Evolutionary conservation across 352 stramenopile genomes (phyloP), one percentile per base, ranked within the genome.

Genomic region (Aphanomyces euteiches): DNA sequence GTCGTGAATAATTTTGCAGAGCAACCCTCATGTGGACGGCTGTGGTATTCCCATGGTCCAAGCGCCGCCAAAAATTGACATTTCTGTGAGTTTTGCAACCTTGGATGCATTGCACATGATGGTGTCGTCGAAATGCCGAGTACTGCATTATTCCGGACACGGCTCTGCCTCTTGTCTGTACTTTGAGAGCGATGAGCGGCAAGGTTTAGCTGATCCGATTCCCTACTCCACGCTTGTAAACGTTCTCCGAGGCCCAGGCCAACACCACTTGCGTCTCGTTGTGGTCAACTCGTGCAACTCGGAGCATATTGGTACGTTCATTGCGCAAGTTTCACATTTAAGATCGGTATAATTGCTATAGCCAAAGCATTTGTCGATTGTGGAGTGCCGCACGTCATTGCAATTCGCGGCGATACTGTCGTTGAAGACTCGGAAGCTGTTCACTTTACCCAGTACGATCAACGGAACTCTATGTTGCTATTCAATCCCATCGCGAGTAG

Each of bases 111-210:
- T 94, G 7, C 74, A 81, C 21, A 79, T 81, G 60, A 74, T 78
- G 17, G 67, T 92, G 21, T 85, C 84, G n/a, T 79, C 82, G 56
- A 75, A 78, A 2, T 85, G 80, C 72, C 74, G 75, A 47, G 85
- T 79, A 48, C 66, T 94, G 4, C 87, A 94, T 66, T 94, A 87
- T 79, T 90, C 79, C 41, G 87, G 87, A n/a, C 87, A 94, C 73
- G 87, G 87, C 10, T 79, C 88, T 72, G 73, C 73, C 38, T 60
- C 76, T 28, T 83, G 75, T 63, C 70, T 93, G 17, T 84, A 81
- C 36, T 93, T 94, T 68, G 86, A 94, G 78, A 80, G 92, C 78
- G 39, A 71, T 17, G 54, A 69, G 19, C 19, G 36, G 21, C 54
- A 40, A 39, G 54, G 54, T 37, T n/a, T 61, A 12, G 13, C 54